Percentiles rank a stretch among this genome's conserved stretches.
phyloP scores from a whole-genome alignment of 2,329 filamentous ascomycete genomes.

The Paradendryphiella salina region DNA sequence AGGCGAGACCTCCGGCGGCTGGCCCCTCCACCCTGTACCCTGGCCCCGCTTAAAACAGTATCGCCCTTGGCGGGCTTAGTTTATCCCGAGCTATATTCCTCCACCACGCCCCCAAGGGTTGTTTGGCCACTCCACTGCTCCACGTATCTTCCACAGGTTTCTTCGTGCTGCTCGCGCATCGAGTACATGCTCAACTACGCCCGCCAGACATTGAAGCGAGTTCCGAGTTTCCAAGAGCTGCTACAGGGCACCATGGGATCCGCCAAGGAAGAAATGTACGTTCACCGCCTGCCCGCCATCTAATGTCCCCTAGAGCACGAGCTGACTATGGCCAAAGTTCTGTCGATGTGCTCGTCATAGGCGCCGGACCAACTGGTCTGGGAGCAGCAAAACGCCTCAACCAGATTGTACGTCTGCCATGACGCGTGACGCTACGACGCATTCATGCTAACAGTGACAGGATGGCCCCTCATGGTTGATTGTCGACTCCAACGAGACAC shows the following conservation, averaged over 20 bases:
- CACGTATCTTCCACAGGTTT: slow-evolving; percentile 7
- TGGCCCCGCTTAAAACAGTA: slow-evolving; percentile 22
- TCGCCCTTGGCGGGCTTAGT: slow-evolving; percentile 34
- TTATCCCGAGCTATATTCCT: slow-evolving; percentile 33
- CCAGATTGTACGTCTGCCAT: slow-evolving; percentile 72
- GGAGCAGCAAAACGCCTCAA: slow-evolving; percentile 97
- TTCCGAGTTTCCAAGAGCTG: slow-evolving; percentile 49
- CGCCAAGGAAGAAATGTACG: slow-evolving; percentile 49
- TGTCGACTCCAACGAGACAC: slow-evolving; percentile 86
- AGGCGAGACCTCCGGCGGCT: slow-evolving; percentile 4
- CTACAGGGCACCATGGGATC: slow-evolving; percentile 47
- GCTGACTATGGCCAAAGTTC: slow-evolving; percentile 60
- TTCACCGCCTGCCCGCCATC: slow-evolving; percentile 35
- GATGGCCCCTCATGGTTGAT: slow-evolving; percentile 94
- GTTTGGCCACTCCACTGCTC: slow-evolving; percentile 26
- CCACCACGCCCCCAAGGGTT: slow-evolving; percentile 23
- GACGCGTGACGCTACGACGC: slow-evolving; percentile 9
- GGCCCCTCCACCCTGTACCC: slow-evolving; percentile 10
- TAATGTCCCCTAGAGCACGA: slow-evolving; percentile 5
- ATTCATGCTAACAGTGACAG: slow-evolving; percentile 54
- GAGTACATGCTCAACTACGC: slow-evolving; percentile 47
- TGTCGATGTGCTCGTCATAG: slow-evolving; percentile 97
- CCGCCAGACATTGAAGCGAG: slow-evolving; percentile 47
- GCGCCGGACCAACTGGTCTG: slow-evolving; percentile 94
- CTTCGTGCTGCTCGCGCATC: slow-evolving; percentile 23